A percentile compares a stretch with the other conserved stretches of the same genome.
Evolutionary conservation across 2,329 filamentous ascomycete species (phyloP).

Genomic region (Fusarium papillatum): DNA sequence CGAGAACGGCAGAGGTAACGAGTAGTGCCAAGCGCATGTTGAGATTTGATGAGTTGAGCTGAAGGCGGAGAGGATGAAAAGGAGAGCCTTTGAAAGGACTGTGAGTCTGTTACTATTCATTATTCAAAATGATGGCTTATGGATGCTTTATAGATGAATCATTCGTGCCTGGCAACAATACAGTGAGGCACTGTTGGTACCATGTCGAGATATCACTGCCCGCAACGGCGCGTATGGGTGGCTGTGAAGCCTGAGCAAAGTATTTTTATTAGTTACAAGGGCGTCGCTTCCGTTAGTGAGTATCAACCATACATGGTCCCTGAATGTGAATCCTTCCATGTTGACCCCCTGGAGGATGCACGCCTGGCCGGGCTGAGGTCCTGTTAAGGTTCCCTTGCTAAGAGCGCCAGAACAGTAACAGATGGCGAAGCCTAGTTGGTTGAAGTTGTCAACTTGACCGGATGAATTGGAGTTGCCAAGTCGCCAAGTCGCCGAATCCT

Average conservation of each 20-base stretch:
- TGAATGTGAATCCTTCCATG: not conserved
- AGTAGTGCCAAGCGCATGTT: not conserved
- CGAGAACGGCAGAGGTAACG: not conserved
- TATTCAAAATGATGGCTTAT: not conserved
- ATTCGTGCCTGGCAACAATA: not conserved
- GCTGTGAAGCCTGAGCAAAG: not conserved
- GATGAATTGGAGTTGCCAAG: constrained; percentile 11
- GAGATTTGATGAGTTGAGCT: not conserved
- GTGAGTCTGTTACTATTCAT: not conserved
- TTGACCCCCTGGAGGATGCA: not conserved
- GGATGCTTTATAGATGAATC: not conserved
- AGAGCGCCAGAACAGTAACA: not conserved
- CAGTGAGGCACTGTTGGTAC: not conserved
- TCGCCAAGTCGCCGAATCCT: not conserved
- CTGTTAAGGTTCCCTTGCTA: not conserved
- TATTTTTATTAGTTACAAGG: not conserved
- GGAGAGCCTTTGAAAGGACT: not conserved
- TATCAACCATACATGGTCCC: not conserved
- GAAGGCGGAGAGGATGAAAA: not conserved
- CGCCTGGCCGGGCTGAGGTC: not conserved
- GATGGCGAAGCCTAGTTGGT: not conserved
- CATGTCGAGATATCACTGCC: not conserved
- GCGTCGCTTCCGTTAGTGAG: not conserved
- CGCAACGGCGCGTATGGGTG: not conserved
- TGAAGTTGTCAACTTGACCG: not conserved